Evolutionary conservation across 1,284 basidiomycete genomes (phyloP).

Genomic region (Grifola frondosa): DNA sequence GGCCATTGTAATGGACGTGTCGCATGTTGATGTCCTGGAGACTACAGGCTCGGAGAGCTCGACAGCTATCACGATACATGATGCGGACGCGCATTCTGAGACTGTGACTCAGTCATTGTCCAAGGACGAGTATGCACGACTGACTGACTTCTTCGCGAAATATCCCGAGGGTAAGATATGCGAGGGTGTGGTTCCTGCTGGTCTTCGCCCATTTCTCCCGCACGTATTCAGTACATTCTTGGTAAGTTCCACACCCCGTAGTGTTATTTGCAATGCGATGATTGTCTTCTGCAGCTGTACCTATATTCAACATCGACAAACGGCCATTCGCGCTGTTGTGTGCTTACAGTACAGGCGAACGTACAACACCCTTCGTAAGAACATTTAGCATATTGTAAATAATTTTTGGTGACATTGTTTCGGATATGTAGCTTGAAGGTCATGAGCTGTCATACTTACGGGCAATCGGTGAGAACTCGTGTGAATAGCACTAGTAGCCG

Average conservation of each 20-base stretch:
- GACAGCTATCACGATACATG: conserved; percentile 61
- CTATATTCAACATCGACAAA: conserved; percentile 93
- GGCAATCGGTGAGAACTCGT: conserved; percentile 62
- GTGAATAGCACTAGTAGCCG: background rate
- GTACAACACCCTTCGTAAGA: conserved; percentile 77
- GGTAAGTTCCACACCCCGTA: conserved; percentile 49
- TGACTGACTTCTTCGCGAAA: conserved; percentile 75
- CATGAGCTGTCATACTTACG: conserved; percentile 92
- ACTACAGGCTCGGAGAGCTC: conserved; percentile 65
- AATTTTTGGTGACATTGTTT: conserved; percentile 3
- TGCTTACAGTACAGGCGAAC: conserved; percentile 83
- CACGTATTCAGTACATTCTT: conserved; percentile 81
- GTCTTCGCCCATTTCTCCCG: conserved; percentile 80
- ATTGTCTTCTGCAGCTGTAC: conserved; percentile 61
- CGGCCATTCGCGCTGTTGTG: conserved; percentile 91
- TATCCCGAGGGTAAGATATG: conserved; percentile 84
- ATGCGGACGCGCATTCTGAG: conserved; percentile 43
- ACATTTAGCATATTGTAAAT: conserved; percentile 6
- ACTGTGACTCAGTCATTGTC: conserved; percentile 51
- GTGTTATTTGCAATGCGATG: background rate
- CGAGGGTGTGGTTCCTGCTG: conserved; percentile 78
- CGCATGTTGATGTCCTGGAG: conserved; percentile 87
- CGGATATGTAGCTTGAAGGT: conserved; percentile 69
- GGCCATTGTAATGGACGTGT: conserved; percentile 89
- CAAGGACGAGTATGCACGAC: conserved; percentile 67